These are phyloP conservation scores for Porodaedalea pini DNA, from an alignment of 1,284 basidiomycete species.

Conservation along the genomic window DNA sequence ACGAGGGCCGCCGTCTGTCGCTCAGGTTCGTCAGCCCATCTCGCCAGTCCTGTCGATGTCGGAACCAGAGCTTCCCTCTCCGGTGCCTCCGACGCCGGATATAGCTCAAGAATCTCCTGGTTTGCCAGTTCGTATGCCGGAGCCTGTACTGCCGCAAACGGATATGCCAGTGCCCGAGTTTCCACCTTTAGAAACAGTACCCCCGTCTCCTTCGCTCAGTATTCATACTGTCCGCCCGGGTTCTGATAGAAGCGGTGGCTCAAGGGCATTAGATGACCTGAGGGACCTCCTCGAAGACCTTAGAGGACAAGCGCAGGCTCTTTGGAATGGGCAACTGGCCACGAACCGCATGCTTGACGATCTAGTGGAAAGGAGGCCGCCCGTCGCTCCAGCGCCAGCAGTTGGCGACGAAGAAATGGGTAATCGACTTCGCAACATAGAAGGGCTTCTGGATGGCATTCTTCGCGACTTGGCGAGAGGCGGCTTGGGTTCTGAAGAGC, in stretches of 20 bases:
- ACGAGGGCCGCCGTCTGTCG: constrained; percentile 28
- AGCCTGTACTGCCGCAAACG: no score
- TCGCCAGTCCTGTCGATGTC: constrained; percentile 16
- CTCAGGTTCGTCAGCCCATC: constrained; percentile 3
- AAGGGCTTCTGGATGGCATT: constrained; percentile 40
- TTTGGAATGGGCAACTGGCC: constrained; percentile 56
- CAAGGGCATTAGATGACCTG: constrained; percentile 18
- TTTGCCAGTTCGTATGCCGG: neutral
- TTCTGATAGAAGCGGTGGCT: constrained; percentile 10
- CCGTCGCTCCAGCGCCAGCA: constrained; percentile 20
- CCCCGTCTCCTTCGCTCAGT: constrained; percentile 6
- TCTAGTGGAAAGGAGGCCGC: constrained; percentile 30
- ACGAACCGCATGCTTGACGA: constrained; percentile 51
- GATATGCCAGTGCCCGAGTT: constrained; percentile 5
- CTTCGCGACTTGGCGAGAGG: constrained; percentile 15
- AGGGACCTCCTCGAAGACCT: constrained; percentile 45
- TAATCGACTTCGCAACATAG: constrained; percentile 38
- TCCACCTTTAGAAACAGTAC: neutral
- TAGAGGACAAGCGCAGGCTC: constrained; percentile 45
- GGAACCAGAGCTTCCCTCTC: neutral
- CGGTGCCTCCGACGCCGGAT: neutral
- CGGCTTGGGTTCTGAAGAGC: constrained; percentile 5
- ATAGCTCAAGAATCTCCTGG: neutral
- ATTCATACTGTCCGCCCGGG: constrained; percentile 10
- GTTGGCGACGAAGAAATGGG: constrained; percentile 36